Base-by-base conservation (phyloP, 257 asterid genomes). In the Leptodermis oblonga region DNA sequence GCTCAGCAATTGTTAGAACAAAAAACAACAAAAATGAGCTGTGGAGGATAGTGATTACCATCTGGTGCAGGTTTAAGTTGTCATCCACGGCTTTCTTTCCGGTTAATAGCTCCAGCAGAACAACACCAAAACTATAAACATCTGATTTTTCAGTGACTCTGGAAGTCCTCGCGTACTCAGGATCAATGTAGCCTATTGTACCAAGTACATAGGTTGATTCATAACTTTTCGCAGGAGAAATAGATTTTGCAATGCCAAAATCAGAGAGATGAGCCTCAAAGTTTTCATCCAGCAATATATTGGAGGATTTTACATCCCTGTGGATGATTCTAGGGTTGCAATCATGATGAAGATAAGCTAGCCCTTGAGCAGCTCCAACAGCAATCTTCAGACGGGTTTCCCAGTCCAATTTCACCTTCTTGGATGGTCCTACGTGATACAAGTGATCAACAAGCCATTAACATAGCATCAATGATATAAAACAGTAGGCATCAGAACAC, bases 341-440 rank as follows among this genome's bases (percentile, higher is more conserved):
- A 62, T 89, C 99, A 20, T 94, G 96, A 69, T 94, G 99, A 34
- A 94, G 97, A 87, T 94, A 94, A 11, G 99, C 87, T 61, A 94
- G 96, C 37, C 99, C 99, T 66, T 91, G 95, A 1, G 99, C 92
- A 72, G 97, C 97, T 76, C 99, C 99, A 69, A 94, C 87, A 2
- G 97, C 97, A n/a, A 94, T 82, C 68, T 75, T 85, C 30, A 94
- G 78, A 53, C 99, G 95, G 0, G 95, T 84, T 63, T 94, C 99
- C 97, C 99, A 94, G 79, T 94, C 96, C 23, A 94, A 86, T 70
- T 91, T 94, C 42, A 91, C 99, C 87, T 94, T 92, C 73, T 81
- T 90, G 1, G 90, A 86, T 49, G 86, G 85, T 12, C 95, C 99
- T 93, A 80, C 46, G 69, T n/a, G n/a, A 76, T 42, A 65, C 0